phyloP scores from a whole-genome alignment of 1,284 basidiomycete genomes.

The Sporisorium sorghi region DNA sequence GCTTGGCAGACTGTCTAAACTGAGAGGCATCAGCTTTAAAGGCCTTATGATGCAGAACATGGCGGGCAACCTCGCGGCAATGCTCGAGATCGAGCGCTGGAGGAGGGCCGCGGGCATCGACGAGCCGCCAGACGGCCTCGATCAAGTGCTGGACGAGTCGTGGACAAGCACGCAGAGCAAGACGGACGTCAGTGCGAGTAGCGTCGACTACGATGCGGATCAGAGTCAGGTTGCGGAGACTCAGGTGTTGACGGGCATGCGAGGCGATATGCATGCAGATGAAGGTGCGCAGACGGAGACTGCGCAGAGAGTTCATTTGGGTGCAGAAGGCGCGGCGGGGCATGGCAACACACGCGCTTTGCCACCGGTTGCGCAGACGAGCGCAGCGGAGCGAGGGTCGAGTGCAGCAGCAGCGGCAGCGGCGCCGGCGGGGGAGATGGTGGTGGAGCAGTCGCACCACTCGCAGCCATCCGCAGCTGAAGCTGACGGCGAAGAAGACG shows the following conservation, averaged over 20 bases:
- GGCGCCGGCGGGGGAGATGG: no score
- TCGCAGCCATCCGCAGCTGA: constrained; percentile 9
- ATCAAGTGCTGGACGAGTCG: constrained; percentile 13
- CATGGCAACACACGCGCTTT: background rate
- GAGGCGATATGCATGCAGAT: constrained; percentile 7
- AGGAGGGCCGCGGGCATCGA: constrained; percentile 31
- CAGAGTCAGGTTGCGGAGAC: constrained; percentile 42
- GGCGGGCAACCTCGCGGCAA: constrained; percentile 44
- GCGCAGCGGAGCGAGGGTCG: background rate
- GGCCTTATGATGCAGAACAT: constrained; percentile 51
- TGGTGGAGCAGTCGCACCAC: background rate
- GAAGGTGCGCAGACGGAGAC: constrained; percentile 5
- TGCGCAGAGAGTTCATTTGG: background rate
- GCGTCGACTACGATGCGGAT: constrained; percentile 44
- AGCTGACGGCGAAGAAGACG: constrained; percentile 13
- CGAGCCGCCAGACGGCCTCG: constrained; percentile 15
- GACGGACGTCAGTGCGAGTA: constrained; percentile 16
- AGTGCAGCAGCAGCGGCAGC: background rate
- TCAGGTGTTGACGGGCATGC: constrained; percentile 1
- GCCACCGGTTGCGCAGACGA: background rate
- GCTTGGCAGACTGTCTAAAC: constrained; percentile 24
- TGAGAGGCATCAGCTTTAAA: constrained; percentile 43
- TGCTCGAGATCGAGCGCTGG: constrained; percentile 51
- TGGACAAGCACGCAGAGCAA: constrained; percentile 9
- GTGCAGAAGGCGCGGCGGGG: background rate